phyloP scores from a whole-genome alignment of 208 protist genomes.

The Acanthamoeba royreba region DNA sequence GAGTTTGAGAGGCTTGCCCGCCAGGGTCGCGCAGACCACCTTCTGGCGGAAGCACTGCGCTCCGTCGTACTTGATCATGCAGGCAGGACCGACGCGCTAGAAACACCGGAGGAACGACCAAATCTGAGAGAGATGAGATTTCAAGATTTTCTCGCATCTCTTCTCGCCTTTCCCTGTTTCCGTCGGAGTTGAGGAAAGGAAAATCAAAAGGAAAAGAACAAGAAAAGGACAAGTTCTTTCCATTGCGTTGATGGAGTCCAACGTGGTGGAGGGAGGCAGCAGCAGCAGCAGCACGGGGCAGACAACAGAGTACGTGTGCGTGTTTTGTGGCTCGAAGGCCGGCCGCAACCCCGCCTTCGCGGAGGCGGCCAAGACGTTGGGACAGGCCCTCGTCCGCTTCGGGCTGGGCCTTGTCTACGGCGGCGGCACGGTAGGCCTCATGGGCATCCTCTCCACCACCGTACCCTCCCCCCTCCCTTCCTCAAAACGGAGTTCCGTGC shows the following conservation, averaged over 20 bases:
- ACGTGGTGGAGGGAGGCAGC: background rate
- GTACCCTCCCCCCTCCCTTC: no score
- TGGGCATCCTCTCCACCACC: background rate
- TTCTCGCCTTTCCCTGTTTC: no score
- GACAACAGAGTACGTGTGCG: background rate
- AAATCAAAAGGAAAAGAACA: background rate
- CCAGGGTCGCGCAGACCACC: conserved; percentile 71
- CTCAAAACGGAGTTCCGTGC: no score
- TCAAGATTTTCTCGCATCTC: no score
- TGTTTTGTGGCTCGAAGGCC: background rate
- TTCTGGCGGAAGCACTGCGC: conserved; percentile 72
- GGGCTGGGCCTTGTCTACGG: background rate
- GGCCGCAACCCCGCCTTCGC: background rate
- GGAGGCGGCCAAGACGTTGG: background rate
- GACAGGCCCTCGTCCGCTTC: background rate
- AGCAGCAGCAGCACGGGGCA: background rate
- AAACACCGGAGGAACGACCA: no score
- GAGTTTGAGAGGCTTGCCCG: conserved; percentile 67
- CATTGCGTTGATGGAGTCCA: background rate
- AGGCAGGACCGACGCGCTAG: no score
- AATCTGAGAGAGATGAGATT: no score
- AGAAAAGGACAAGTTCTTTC: background rate
- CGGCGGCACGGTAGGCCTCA: background rate
- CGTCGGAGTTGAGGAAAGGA: no score
- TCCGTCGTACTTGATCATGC: conserved; percentile 53